Conservation (phyloP, 2,329 filamentous ascomycete species). For the Verruconis gallopava region DNA sequence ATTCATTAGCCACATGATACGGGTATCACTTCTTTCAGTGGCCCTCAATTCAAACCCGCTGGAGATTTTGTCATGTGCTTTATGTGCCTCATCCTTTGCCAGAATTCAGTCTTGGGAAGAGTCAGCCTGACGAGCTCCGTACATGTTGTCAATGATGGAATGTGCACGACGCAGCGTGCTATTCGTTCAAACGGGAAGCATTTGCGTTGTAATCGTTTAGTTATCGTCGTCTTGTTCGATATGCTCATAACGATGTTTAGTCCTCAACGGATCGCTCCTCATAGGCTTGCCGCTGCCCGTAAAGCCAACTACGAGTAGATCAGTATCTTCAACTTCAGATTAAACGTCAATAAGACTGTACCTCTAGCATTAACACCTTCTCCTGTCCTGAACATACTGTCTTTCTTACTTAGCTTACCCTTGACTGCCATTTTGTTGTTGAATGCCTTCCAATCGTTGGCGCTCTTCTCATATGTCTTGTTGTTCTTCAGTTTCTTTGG, state of each 20-base stretch:
- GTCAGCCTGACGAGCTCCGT: no score
- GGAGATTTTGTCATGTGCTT: no score
- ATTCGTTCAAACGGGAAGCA: no score
- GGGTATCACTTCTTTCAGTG: no score
- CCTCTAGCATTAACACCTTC: slow-evolving; percentile 78
- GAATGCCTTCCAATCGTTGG: slow-evolving; percentile 93
- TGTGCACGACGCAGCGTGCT: no score
- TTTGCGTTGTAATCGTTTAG: no score
- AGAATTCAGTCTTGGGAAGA: no score
- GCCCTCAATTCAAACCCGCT: no score
- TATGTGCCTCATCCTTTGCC: no score
- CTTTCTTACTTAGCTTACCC: slow-evolving; percentile 64
- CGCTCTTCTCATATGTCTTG: slow-evolving; percentile 79
- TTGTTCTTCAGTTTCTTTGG: slow-evolving; percentile 74
- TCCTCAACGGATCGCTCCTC: slow-evolving; percentile 78
- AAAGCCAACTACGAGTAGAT: slow-evolving; percentile 62
- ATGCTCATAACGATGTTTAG: slow-evolving; percentile 73
- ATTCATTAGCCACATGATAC: no score
- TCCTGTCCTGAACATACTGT: slow-evolving; percentile 93
- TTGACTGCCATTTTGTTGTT: slow-evolving; percentile 47
- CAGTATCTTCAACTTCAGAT: slow-evolving; percentile 3
- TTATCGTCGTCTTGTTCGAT: slow-evolving; percentile 49
- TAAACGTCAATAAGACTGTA: slow-evolving; percentile 26
- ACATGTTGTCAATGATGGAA: no score
- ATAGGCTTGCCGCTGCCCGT: slow-evolving; percentile 90